Evolutionary conservation across 495 filamentous ascomycete species (phyloP), one percentile per base, ranked within the genome.

Genomic region (Neurospora sp.): DNA sequence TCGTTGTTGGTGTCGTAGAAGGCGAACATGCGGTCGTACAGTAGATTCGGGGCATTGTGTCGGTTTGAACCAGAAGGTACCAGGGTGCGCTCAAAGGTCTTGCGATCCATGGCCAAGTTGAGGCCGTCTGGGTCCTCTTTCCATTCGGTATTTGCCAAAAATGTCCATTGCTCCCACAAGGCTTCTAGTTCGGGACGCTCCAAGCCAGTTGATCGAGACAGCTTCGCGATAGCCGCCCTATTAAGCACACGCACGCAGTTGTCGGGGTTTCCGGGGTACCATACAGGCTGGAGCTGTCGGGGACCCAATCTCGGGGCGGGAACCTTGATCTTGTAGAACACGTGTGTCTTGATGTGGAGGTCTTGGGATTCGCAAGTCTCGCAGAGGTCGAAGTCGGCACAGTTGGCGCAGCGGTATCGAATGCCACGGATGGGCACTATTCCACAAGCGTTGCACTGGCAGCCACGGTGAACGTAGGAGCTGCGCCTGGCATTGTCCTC

Each of bases 121-220:
- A 97, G 86, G 38, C 89, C 84, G 77, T 92, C 88, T 0, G 94
- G 93, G 77, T 98, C 94, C 22, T 91, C 87, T n/a, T 88, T 81
- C 91, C 92, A 97, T 77, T 94, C 91, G 12, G 89, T 90, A 73
- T 91, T 93, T 11, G 96, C 96, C 76, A 97, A 88, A 74, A 93
- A 97, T 10, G 91, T 92, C 87, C 96, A 98, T 77, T 98, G 96
- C 76, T 98, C 95, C 91, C 93, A 98, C 38, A 96, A 88, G 39
- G 94, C 96, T 81, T 98, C 94, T 4, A 98, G 81, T 78, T 97
- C 93, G 3, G 91, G 89, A 40, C 88, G 87, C 78, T 97, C 93
- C 74, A 94, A 94, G 18, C 87, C 88, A 18, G 92, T 93, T 37
- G 93, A 90, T 44, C 87, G 85, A 35, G 88, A 88, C 69, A 97